phyloP scores from a whole-genome alignment of 2,329 filamentous ascomycete genomes.

The Claviceps citrina region DNA sequence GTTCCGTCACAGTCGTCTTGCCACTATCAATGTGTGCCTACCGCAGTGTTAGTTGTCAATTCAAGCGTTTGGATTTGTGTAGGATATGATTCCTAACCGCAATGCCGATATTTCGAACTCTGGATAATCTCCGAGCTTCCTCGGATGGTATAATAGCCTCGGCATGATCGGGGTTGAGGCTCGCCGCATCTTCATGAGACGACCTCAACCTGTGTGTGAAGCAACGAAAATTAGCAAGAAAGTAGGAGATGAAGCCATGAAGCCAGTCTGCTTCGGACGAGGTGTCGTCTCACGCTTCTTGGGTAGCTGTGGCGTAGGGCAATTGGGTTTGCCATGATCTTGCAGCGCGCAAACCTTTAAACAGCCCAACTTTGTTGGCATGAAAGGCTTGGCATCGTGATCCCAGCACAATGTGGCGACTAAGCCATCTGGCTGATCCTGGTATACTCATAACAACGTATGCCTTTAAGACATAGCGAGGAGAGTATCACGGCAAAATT shows the following conservation, averaged over 20 bases:
- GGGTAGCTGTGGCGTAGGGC: constrained; percentile 20
- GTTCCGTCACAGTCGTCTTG: constrained; percentile 92
- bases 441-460: constrained; percentile 24
- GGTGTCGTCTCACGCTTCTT: constrained; percentile 23
- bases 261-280: neutral
- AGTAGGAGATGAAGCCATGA: neutral
- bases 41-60: constrained; percentile 7
- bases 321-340: constrained; percentile 18
- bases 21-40: constrained; percentile 96
- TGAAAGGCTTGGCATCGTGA: constrained; percentile 14
- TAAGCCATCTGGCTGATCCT: constrained; percentile 26
- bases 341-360: neutral
- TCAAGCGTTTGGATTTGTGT: constrained; percentile 6
- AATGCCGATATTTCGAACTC: constrained; percentile 94
- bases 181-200: too few relatives aligned
- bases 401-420: constrained; percentile 21
- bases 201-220: too few relatives aligned
- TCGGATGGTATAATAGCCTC: constrained; percentile 67
- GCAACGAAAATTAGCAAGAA: constrained; percentile 2
- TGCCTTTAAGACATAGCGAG: neutral
- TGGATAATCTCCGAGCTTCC: constrained; percentile 62
- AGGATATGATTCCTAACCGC: constrained; percentile 41
- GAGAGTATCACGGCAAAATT: constrained; percentile 8
- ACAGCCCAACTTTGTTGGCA: neutral
- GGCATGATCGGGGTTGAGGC: constrained; percentile 42